Conservation (phyloP, 768 basidiomycete genomes). For the Lentinula lateritia region DNA sequence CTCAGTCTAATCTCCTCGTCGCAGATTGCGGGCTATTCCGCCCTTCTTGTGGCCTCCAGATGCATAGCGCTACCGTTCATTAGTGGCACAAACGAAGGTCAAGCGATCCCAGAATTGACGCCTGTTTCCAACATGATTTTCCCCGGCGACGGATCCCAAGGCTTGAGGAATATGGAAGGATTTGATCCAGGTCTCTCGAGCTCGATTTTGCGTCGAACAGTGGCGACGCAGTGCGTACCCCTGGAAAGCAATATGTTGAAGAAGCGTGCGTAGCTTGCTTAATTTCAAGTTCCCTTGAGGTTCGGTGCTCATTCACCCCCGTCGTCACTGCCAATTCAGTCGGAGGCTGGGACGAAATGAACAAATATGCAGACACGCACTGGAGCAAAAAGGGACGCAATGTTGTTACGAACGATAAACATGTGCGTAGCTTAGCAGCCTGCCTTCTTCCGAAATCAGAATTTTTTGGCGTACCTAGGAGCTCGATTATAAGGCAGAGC, state of each 20-base stretch:
- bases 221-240: neutral
- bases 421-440: neutral
- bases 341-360: neutral
- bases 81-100: neutral
- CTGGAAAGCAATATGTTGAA: neutral
- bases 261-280: neutral
- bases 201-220: neutral
- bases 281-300: neutral
- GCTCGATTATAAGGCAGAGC: neutral
- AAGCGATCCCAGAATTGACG: neutral
- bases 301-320: neutral
- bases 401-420: neutral
- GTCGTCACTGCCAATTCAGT: neutral
- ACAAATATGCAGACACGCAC: neutral
- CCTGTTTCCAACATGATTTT: neutral
- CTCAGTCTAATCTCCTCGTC: neutral
- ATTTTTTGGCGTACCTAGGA: neutral
- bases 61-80: neutral
- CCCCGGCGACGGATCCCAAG: too few relatives aligned
- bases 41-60: neutral
- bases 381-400: neutral
- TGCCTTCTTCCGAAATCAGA: neutral
- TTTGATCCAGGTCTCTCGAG: neutral
- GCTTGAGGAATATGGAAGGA: neutral
- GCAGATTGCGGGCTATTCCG: neutral